Conservation (phyloP, 345 rosid genomes). For the Syzygium oleosum region DNA sequence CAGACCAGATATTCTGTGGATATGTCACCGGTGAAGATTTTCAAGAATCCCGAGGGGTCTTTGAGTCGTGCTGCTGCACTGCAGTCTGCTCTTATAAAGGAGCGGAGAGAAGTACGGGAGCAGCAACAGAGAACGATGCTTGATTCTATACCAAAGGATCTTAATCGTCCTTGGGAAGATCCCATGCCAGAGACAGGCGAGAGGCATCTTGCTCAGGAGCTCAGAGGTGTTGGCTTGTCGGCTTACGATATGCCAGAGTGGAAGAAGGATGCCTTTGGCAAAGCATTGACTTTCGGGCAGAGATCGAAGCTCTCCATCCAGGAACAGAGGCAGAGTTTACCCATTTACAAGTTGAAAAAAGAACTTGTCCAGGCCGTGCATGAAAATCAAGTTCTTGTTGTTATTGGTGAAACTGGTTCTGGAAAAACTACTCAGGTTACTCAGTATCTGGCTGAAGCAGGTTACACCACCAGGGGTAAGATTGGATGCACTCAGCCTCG, state of each 20-base stretch:
- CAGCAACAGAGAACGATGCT: slow-evolving; percentile 90
- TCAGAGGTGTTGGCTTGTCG: slow-evolving; percentile 82
- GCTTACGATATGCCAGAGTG: slow-evolving; percentile 90
- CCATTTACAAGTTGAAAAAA: slow-evolving; percentile 79
- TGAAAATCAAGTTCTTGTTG: slow-evolving; percentile 78
- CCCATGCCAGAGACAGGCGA: slow-evolving; percentile 92
- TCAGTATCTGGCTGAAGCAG: slow-evolving; percentile 79
- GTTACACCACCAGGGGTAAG: slow-evolving; percentile 66
- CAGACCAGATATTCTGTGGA: slow-evolving; percentile 66
- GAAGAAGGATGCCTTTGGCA: slow-evolving; percentile 90
- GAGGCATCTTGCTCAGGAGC: slow-evolving; percentile 91
- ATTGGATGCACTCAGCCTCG: slow-evolving; percentile 89
- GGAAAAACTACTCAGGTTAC: slow-evolving; percentile 85
- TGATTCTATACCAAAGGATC: slow-evolving; percentile 92
- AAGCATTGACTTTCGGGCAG: slow-evolving; percentile 71
- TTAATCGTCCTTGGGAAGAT: slow-evolving; percentile 97
- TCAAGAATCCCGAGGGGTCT: slow-evolving; percentile 91
- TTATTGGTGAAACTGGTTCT: slow-evolving; percentile 85
- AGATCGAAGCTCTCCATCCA: slow-evolving; percentile 83
- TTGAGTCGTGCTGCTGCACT: slow-evolving; percentile 90
- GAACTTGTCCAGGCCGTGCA: slow-evolving; percentile 81
- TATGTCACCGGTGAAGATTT: slow-evolving; percentile 86
- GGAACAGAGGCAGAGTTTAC: slow-evolving; percentile 87
- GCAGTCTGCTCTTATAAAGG: slow-evolving; percentile 87
- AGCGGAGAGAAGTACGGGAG: slow-evolving; percentile 70